Percentiles rank a stretch among this genome's conserved stretches.
phyloP scores from a whole-genome alignment of 1,284 basidiomycete species.

The Amylostereum areolatum region DNA sequence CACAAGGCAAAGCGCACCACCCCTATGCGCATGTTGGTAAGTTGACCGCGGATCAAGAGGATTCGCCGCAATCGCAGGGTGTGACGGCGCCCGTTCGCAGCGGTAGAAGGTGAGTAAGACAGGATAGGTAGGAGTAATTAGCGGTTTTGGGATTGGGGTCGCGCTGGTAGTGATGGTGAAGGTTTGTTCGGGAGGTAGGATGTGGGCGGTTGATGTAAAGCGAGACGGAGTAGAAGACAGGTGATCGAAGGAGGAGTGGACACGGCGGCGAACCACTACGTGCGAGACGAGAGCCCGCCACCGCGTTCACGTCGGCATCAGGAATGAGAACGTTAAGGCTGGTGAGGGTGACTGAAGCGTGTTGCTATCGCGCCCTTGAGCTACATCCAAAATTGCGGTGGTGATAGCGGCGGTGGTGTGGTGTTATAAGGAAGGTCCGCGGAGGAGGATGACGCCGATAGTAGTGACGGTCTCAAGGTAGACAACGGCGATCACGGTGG shows the following conservation, averaged over 20 bases:
- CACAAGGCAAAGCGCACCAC: constrained; percentile 19
- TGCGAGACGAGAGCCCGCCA: background rate
- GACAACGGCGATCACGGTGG: too few species aligned
- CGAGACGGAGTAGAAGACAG: background rate
- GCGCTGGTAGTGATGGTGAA: background rate
- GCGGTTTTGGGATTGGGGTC: background rate
- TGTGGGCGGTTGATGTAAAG: background rate
- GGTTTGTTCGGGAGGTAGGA: background rate
- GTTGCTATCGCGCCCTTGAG: too few species aligned
- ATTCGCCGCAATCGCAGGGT: constrained; percentile 73
- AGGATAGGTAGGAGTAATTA: constrained; percentile 61
- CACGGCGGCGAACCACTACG: background rate
- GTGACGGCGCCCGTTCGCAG: constrained; percentile 71
- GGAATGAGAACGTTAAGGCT: too few species aligned
- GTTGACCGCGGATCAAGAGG: constrained; percentile 69
- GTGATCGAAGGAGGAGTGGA: too few species aligned
- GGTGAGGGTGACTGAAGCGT: too few species aligned
- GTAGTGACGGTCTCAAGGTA: too few species aligned
- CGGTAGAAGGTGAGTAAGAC: constrained; percentile 73
- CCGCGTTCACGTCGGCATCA: background rate
- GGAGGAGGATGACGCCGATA: too few species aligned
- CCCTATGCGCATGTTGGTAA: constrained; percentile 47
- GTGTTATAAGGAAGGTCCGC: too few species aligned
- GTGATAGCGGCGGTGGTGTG: too few species aligned
- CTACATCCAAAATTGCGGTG: too few species aligned